A percentile compares a stretch with the other conserved stretches of the same genome.
These are phyloP conservation scores for Pistacia integerrima DNA, from an alignment of 345 rosid species.

Conservation along the genomic window DNA sequence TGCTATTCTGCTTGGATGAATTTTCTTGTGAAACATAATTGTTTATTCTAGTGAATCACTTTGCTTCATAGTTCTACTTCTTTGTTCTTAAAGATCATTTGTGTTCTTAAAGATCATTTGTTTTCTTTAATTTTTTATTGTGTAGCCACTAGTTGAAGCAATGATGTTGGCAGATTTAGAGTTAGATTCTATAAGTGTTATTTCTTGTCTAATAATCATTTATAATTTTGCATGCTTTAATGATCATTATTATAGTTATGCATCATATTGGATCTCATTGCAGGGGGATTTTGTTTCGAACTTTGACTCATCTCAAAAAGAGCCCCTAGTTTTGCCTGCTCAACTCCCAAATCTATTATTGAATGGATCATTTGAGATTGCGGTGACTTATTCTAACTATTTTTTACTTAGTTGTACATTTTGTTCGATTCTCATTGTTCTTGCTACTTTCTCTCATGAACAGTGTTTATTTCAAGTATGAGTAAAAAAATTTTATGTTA, in stretches of 20 bases:
- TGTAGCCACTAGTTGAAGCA: slow-evolving; percentile 87
- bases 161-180: slow-evolving; percentile 82
- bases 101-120: neutral
- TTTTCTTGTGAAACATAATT: neutral
- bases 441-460: neutral
- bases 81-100: slow-evolving; percentile 4
- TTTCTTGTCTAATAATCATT: slow-evolving; percentile 23
- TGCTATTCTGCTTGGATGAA: neutral
- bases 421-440: slow-evolving; percentile 5
- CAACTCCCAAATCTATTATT: slow-evolving; percentile 83
- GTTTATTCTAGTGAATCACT: neutral
- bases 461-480: neutral
- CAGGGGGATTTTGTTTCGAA: slow-evolving; percentile 95
- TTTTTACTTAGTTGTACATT: slow-evolving; percentile 6
- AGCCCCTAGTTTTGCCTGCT: slow-evolving; percentile 90
- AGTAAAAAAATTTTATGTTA: slow-evolving; percentile 3
- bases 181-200: slow-evolving; percentile 62
- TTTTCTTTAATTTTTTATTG: slow-evolving; percentile 2
- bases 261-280: slow-evolving; percentile 16
- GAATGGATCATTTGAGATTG: slow-evolving; percentile 98
- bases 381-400: slow-evolving; percentile 46
- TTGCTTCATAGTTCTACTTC: neutral
- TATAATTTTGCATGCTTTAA: neutral
- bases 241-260: neutral
- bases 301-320: slow-evolving; percentile 88